These are phyloP conservation scores for Didymella segeticola DNA, from an alignment of 2,329 filamentous ascomycete species.

Conservation along the genomic window DNA sequence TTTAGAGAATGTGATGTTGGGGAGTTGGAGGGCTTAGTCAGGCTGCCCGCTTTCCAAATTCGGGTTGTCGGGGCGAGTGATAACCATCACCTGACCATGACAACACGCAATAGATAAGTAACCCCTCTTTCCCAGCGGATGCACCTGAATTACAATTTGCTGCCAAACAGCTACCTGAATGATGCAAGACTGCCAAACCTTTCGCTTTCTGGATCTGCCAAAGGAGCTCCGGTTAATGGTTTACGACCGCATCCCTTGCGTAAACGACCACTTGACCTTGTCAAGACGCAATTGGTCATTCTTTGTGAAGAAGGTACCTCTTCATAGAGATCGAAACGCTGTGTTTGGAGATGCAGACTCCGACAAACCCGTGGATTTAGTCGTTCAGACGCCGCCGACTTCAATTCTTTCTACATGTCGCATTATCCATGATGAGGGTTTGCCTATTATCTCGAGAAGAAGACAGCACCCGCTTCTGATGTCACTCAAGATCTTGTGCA, in stretches of 20 bases:
- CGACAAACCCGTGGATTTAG: not conserved
- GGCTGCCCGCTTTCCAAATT: conserved; percentile 5
- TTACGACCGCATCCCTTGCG: conserved; percentile 17
- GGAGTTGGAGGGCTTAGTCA: conserved; percentile 13
- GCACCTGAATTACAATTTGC: not conserved
- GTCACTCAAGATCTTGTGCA: conserved; percentile 2
- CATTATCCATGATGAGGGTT: conserved; percentile 7
- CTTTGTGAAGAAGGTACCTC: conserved; percentile 10
- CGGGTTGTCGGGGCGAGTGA: conserved; percentile 9
- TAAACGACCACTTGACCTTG: conserved; percentile 7
- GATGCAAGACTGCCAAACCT: not conserved
- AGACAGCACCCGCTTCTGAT: not conserved
- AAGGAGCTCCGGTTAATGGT: conserved; percentile 21
- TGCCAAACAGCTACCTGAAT: not conserved
- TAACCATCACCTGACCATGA: conserved; percentile 9
- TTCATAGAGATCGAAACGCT: conserved; percentile 8
- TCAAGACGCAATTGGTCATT: conserved; percentile 16
- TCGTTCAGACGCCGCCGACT: conserved; percentile 1
- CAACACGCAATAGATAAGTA: conserved; percentile 1
- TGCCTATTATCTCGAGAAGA: conserved; percentile 4
- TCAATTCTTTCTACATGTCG: conserved; percentile 14
- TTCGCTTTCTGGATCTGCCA: conserved; percentile 19
- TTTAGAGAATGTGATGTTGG: conserved; percentile 1
- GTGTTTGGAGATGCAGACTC: conserved; percentile 11
- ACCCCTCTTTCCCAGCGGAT: conserved; percentile 6